Conservation (phyloP, 805 yeast genomes). For the Ogataea methanolica region DNA sequence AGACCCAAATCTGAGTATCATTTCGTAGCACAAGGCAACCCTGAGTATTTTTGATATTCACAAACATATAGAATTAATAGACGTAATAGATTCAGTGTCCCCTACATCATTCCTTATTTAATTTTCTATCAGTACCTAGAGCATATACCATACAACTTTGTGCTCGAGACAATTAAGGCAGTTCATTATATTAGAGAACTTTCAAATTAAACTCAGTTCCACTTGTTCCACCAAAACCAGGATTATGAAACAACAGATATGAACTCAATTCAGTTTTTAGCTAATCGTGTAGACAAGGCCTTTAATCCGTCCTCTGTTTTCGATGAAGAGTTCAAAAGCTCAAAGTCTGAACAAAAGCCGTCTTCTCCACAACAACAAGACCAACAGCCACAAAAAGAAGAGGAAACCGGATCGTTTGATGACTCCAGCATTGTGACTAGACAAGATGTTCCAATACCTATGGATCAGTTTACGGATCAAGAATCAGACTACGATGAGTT, state of each 20-base stretch:
- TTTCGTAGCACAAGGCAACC: no score
- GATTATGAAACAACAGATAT: slow-evolving; percentile 4
- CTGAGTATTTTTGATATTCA: no score
- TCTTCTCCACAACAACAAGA: not conserved
- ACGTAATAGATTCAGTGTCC: no score
- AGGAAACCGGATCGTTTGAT: slow-evolving; percentile 1
- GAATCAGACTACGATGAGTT: slow-evolving; percentile 14
- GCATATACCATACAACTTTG: no score
- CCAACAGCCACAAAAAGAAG: not conserved
- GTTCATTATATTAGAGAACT: no score
- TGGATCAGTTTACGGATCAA: slow-evolving; percentile 6
- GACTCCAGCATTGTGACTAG: slow-evolving; percentile 21
- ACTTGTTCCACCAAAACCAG: not conserved
- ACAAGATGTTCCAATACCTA: slow-evolving; percentile 7
- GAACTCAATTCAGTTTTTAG: slow-evolving; percentile 31
- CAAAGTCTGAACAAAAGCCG: not conserved
- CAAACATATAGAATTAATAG: no score
- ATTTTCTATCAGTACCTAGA: no score
- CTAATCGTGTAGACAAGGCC: slow-evolving; percentile 29
- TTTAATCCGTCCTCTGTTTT: slow-evolving; percentile 14
- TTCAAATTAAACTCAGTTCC: not conserved
- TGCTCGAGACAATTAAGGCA: no score
- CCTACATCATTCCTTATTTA: no score
- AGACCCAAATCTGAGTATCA: no score
- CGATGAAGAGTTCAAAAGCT: not conserved